Evolutionary conservation across 139 green algal genomes (phyloP).

Genomic region (Chara braunii): DNA sequence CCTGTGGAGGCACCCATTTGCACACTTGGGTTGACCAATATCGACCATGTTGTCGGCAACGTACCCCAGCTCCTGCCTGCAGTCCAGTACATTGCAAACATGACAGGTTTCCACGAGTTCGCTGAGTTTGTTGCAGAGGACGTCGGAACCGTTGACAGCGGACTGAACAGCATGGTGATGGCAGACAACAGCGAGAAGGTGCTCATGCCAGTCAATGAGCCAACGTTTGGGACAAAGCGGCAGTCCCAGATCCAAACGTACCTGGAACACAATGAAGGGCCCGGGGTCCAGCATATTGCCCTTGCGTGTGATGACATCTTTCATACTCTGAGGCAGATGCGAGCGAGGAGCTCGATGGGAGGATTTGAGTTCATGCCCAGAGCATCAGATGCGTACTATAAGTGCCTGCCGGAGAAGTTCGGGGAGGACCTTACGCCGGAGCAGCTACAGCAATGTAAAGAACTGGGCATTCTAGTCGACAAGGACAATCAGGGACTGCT

Average conservation of each 20-base stretch:
- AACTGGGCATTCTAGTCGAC: constrained; percentile 92
- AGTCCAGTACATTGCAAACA: constrained; percentile 73
- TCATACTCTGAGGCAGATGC: constrained; percentile 67
- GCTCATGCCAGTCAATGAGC: constrained; percentile 77
- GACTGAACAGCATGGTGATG: constrained; percentile 61
- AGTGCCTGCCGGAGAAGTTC: constrained; percentile 28
- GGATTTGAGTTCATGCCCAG: constrained; percentile 84
- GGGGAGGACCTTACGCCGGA: constrained; percentile 39
- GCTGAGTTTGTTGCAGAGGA: constrained; percentile 94
- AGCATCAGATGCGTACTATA: constrained; percentile 77
- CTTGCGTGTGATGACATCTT: constrained; percentile 94
- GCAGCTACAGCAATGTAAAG: constrained; percentile 56
- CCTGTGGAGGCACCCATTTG: constrained; percentile 30
- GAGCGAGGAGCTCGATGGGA: constrained; percentile 45
- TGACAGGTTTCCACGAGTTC: constrained; percentile 94
- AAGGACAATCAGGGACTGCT: constrained; percentile 93
- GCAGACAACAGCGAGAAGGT: constrained; percentile 92
- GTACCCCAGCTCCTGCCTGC: constrained; percentile 64
- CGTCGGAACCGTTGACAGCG: constrained; percentile 76
- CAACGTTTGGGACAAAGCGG: constrained; percentile 22
- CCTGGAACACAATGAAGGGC: constrained; percentile 93
- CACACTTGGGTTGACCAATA: constrained; percentile 35
- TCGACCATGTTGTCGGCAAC: constrained; percentile 96
- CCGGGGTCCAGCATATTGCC: constrained; percentile 94
- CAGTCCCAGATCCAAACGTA: constrained; percentile 74